phyloP scores from a whole-genome alignment of 2,329 filamentous ascomycete species.

The Dendryphion nanum region DNA sequence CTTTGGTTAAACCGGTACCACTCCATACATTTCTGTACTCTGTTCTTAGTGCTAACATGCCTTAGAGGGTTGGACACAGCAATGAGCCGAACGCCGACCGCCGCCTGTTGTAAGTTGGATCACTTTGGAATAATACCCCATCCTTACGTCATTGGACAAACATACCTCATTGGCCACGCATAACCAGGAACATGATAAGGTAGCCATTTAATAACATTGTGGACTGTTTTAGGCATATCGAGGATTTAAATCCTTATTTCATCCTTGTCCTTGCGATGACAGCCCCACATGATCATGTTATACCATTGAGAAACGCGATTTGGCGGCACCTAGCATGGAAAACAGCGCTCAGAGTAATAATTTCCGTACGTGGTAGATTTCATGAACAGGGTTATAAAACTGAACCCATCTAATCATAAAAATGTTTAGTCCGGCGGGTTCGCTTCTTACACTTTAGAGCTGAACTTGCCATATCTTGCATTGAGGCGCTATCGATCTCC shows the following conservation, averaged over 20 bases:
- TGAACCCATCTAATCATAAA: neutral
- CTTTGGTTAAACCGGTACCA: no score
- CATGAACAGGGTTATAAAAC: neutral
- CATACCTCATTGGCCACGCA: neutral
- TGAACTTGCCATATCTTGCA: neutral
- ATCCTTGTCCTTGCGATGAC: constrained; percentile 8
- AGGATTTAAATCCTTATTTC: constrained; percentile 6
- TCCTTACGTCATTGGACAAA: neutral
- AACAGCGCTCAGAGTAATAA: constrained; percentile 8
- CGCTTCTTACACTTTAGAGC: neutral
- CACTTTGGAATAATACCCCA: neutral
- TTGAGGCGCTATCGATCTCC: neutral
- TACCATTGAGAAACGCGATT: constrained; percentile 9
- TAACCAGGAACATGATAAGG: neutral
- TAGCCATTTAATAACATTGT: constrained; percentile 1
- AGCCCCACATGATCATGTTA: constrained; percentile 5
- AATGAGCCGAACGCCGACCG: neutral
- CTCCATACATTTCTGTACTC: no score
- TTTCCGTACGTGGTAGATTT: constrained; percentile 6
- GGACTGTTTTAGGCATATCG: constrained; percentile 5
- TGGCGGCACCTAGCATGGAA: constrained; percentile 11
- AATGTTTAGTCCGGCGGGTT: neutral
- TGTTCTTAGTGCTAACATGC: no score
- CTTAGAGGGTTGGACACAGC: neutral
- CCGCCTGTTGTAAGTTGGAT: neutral